Conservation (phyloP, 2,329 filamentous ascomycete genomes). For the Aspergillus fructus region DNA sequence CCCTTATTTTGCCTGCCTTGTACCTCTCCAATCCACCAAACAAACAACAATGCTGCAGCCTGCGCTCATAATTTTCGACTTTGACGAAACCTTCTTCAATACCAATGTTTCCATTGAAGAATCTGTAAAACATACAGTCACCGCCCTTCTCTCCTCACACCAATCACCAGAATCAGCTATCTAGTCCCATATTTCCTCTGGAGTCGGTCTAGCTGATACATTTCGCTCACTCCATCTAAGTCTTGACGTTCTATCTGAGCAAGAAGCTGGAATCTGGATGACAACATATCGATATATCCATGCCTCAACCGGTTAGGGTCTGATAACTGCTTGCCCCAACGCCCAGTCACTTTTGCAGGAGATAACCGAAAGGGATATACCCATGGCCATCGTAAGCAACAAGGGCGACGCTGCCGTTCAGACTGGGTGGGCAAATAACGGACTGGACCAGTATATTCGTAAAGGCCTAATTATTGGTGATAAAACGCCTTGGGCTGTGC, state of each 20-base stretch:
- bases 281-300: slow-evolving; percentile 22
- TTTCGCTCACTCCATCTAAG: slow-evolving; percentile 14
- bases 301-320: slow-evolving; percentile 18
- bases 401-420: slow-evolving; percentile 21
- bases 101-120: no score
- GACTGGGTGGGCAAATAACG: slow-evolving; percentile 3
- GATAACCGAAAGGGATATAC: slow-evolving; percentile 14
- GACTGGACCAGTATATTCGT: slow-evolving; percentile 1
- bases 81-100: no score
- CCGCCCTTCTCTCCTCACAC: no score
- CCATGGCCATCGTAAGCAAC: slow-evolving; percentile 25
- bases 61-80: slow-evolving; percentile 17
- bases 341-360: no score
- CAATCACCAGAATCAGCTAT: no score
- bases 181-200: no score
- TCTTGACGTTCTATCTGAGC: no score
- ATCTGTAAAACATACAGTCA: no score
- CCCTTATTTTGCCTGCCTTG: background rate
- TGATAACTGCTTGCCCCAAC: slow-evolving; percentile 18
- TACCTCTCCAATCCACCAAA: no score
- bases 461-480: slow-evolving; percentile 14
- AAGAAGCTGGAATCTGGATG: no score
- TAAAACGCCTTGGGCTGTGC: slow-evolving; percentile 1
- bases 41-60: background rate
- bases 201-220: slow-evolving; percentile 8